A percentile compares a stretch with the other conserved stretches of the same genome.
phyloP scores from a whole-genome alignment of 225 moss, liverwort and hornwort genomes.

The Anthoceros angustus region DNA sequence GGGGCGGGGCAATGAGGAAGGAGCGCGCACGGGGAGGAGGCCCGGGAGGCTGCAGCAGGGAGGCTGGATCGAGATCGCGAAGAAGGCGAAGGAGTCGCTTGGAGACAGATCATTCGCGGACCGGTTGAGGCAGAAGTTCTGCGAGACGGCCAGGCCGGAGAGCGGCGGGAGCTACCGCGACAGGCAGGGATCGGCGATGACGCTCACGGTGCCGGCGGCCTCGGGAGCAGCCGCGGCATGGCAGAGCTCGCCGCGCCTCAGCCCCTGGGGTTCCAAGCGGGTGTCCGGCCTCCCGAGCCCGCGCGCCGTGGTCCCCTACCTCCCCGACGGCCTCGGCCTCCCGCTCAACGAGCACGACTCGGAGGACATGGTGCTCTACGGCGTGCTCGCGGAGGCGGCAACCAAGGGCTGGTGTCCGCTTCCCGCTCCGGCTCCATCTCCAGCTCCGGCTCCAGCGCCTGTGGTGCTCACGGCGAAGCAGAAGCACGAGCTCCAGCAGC shows the following conservation, averaged over 20 bases:
- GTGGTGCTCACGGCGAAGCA: not conserved
- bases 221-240: not conserved
- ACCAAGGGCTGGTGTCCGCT: not conserved
- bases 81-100: not conserved
- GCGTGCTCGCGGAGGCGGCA: not conserved
- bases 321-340: not conserved
- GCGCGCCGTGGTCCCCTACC: not conserved
- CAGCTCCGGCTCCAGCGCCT: not conserved
- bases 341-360: not conserved
- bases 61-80: not conserved
- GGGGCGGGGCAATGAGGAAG: no score
- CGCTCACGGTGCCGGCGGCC: not conserved
- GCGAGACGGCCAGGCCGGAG: not conserved
- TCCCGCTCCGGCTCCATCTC: not conserved
- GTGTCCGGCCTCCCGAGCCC: not conserved
- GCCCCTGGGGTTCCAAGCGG: not conserved
- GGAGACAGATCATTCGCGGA: not conserved
- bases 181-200: not conserved
- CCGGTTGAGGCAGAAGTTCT: not conserved
- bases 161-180: constrained; percentile 4
- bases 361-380: not conserved
- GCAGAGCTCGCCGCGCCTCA: not conserved
- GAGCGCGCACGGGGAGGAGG: no score
- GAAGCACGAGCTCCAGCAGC: not conserved
- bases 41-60: not conserved